Percentiles rank a stretch among this genome's conserved stretches.
Evolutionary conservation across 768 basidiomycete species (phyloP).

Genomic region (Trametes cubensis): DNA sequence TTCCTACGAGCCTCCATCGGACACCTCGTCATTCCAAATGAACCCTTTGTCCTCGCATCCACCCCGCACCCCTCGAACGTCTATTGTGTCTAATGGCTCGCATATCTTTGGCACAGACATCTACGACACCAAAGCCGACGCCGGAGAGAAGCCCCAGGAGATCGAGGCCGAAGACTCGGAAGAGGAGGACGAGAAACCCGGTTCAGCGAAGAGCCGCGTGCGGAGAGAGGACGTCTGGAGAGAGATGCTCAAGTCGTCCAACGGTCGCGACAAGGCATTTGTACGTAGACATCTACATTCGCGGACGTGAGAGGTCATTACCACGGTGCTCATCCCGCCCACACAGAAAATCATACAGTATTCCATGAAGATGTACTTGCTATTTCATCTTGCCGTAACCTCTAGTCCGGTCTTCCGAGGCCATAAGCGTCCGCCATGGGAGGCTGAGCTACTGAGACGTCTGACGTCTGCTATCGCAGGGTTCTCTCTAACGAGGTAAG

Average conservation of each 20-base stretch:
- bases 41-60: constrained; percentile 81
- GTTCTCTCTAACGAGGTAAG: constrained; percentile 74
- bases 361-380: constrained; percentile 70
- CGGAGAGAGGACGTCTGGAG: constrained; percentile 73
- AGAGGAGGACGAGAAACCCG: constrained; percentile 33
- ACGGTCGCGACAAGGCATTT: constrained; percentile 84
- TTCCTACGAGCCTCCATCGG: constrained; percentile 52
- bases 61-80: constrained; percentile 72
- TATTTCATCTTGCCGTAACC: constrained; percentile 63
- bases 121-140: constrained; percentile 49
- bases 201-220: constrained; percentile 51
- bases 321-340: constrained; percentile 6
- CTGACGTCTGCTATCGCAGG: constrained; percentile 65
- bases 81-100: constrained; percentile 40
- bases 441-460: constrained; percentile 57
- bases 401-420: constrained; percentile 51
- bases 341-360: constrained; percentile 86
- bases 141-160: constrained; percentile 28
- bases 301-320: not conserved
- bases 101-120: constrained; percentile 44
- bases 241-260: constrained; percentile 75
- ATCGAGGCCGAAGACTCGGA: constrained; percentile 35
- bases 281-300: constrained; percentile 48
- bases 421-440: constrained; percentile 52
- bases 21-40: constrained; percentile 68